phyloP scores from a whole-genome alignment of 805 yeast species.

The Priceomyces haplophilus region DNA sequence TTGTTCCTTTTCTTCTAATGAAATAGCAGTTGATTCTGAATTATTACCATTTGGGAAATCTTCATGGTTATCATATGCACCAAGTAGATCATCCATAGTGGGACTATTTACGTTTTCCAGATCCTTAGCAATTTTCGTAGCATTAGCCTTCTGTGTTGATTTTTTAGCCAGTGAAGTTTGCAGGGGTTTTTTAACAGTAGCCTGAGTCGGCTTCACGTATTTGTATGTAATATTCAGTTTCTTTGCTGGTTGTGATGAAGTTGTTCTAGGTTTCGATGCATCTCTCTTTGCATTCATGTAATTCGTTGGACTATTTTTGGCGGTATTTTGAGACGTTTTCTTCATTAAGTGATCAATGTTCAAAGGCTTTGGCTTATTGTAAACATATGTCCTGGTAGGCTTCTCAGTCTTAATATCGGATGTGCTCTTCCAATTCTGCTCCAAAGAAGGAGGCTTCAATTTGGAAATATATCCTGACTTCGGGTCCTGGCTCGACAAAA shows the following conservation, averaged over 20 bases:
- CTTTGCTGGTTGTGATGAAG: conserved; percentile 12
- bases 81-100: conserved; percentile 23
- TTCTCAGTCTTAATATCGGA: conserved; percentile 18
- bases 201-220: conserved; percentile 15
- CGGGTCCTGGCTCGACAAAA: conserved; percentile 3
- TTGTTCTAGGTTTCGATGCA: conserved; percentile 2
- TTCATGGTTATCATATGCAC: conserved; percentile 18
- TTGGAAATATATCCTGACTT: conserved; percentile 11
- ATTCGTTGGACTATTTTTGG: conserved; percentile 1
- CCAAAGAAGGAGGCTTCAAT: conserved; percentile 15
- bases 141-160: not conserved
- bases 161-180: not conserved
- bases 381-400: conserved; percentile 23
- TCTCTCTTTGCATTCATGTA: conserved; percentile 4
- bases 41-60: not conserved
- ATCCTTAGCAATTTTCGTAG: conserved; percentile 6
- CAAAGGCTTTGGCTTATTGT: conserved; percentile 39
- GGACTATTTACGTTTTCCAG: conserved; percentile 17
- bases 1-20: conserved; percentile 26
- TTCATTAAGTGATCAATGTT: conserved; percentile 35
- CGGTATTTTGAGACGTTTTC: conserved; percentile 4
- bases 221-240: conserved; percentile 32
- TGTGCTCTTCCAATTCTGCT: conserved; percentile 19
- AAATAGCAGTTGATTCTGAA: conserved; percentile 6
- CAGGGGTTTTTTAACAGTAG: not conserved